These are phyloP conservation scores for Fusarium gaditjirri DNA, from an alignment of 2,329 filamentous ascomycete species.

Conservation along the genomic window DNA sequence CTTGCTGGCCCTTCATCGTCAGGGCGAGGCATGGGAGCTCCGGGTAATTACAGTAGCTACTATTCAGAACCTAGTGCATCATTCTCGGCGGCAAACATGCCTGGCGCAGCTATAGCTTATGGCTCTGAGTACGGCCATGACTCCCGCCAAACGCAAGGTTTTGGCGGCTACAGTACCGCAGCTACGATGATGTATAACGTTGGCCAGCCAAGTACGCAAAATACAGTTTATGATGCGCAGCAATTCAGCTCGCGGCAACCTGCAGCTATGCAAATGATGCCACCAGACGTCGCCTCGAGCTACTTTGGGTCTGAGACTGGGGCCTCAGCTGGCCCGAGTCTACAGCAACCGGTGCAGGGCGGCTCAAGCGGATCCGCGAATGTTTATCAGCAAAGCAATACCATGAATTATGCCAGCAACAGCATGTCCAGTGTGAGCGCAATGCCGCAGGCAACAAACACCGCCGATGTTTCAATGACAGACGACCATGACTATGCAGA, in stretches of 20 bases:
- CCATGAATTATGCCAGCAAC: conserved; percentile 61
- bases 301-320: conserved; percentile 68
- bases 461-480: conserved; percentile 58
- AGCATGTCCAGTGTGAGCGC: conserved; percentile 59
- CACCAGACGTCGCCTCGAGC: conserved; percentile 64
- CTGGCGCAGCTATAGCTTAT: conserved; percentile 65
- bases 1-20: conserved; percentile 61
- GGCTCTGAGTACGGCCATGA: conserved; percentile 74
- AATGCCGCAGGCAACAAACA: conserved; percentile 54
- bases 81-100: conserved; percentile 67
- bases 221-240: conserved; percentile 78
- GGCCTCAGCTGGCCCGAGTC: conserved; percentile 64
- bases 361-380: conserved; percentile 61
- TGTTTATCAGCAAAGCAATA: conserved; percentile 74
- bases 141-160: conserved; percentile 65
- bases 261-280: conserved; percentile 78
- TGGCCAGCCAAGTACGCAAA: conserved; percentile 68
- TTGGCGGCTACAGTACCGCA: conserved; percentile 66
- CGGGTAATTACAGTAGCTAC: conserved; percentile 67
- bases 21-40: conserved; percentile 63
- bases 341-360: conserved; percentile 62
- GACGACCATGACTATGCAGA: conserved; percentile 69
- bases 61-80: conserved; percentile 65
- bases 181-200: conserved; percentile 84
- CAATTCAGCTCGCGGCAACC: conserved; percentile 81